These are phyloP conservation scores for sunflower (Helianthus annuus) DNA, from an alignment of 129 eudicot species.

Conservation along the genomic window DNA sequence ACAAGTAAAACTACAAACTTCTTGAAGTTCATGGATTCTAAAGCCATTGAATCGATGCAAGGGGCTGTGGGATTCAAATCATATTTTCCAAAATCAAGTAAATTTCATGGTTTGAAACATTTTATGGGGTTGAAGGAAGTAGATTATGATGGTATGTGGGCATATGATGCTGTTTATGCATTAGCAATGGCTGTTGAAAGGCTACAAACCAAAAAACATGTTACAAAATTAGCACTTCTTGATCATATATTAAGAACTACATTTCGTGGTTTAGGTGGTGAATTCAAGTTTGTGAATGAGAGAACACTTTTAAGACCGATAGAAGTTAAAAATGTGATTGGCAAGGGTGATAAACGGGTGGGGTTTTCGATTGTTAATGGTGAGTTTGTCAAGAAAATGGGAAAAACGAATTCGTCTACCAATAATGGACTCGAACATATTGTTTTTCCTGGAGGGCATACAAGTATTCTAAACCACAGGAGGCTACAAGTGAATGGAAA, in stretches of 20 bases:
- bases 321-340: conserved; percentile 46
- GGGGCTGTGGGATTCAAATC: conserved; percentile 52
- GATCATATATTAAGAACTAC: conserved; percentile 14
- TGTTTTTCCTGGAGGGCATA: conserved; percentile 43
- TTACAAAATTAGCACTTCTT: conserved; percentile 23
- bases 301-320: background rate
- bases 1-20: conserved; percentile 32
- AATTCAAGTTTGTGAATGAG: conserved; percentile 39
- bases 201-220: background rate
- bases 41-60: conserved; percentile 37
- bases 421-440: conserved; percentile 22
- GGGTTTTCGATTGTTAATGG: conserved; percentile 45
- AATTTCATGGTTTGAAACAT: conserved; percentile 12
- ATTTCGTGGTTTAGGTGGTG: conserved; percentile 53
- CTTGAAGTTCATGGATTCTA: conserved; percentile 18
- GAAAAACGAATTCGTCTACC: background rate
- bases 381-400: conserved; percentile 28
- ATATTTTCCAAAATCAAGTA: conserved; percentile 35
- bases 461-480: conserved; percentile 30
- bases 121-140: conserved; percentile 21
- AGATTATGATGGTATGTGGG: conserved; percentile 40
- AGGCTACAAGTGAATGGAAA: conserved; percentile 11
- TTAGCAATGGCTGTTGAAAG: conserved; percentile 49
- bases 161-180: conserved; percentile 55
- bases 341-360: conserved; percentile 39